Conservation (phyloP, 2,329 filamentous ascomycete species). For the Alternaria ventricosa region DNA sequence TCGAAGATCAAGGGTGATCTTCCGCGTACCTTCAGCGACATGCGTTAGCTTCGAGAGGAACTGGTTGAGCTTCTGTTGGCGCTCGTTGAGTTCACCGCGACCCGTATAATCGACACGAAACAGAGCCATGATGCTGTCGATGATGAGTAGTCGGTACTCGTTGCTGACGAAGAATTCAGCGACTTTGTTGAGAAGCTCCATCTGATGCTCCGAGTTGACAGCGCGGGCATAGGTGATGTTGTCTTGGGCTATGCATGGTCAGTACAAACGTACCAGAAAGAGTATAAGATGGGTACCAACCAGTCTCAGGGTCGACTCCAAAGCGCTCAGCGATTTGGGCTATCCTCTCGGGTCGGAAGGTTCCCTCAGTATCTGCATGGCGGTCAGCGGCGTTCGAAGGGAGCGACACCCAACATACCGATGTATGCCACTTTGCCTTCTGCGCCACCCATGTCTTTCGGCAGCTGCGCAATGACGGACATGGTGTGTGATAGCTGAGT, state of each 20-base stretch:
- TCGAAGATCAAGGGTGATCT: too few relatives aligned
- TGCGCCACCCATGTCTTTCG: conserved; percentile 68
- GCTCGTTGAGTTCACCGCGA: conserved; percentile 70
- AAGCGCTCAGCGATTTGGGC: conserved; percentile 71
- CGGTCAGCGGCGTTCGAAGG: conserved; percentile 7
- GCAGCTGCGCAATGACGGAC: conserved; percentile 67
- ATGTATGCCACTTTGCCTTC: conserved; percentile 75
- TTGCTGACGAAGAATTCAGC: conserved; percentile 67
- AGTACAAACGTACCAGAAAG: too few relatives aligned
- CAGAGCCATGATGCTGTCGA: conserved; percentile 74
- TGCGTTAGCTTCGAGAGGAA: conserved; percentile 69
- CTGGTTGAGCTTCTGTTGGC: conserved; percentile 71
- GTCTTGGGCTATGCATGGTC: conserved; percentile 63
- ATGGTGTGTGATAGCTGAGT: conserved; percentile 74
- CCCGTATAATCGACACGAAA: conserved; percentile 72
- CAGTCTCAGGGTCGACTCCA: conserved; percentile 53
- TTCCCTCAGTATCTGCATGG: conserved; percentile 44
- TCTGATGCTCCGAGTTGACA: conserved; percentile 70
- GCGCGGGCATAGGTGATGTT: conserved; percentile 72
- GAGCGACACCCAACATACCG: conserved; percentile 46
- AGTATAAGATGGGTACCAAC: conserved; percentile 9
- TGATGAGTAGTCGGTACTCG: conserved; percentile 69
- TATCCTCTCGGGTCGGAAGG: conserved; percentile 72
- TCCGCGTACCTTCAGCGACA: conserved; percentile 64
- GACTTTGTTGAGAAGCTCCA: conserved; percentile 68